These are phyloP conservation scores for Trichoderma gamsii DNA, from an alignment of 495 filamentous ascomycete species.

Conservation along the genomic window DNA sequence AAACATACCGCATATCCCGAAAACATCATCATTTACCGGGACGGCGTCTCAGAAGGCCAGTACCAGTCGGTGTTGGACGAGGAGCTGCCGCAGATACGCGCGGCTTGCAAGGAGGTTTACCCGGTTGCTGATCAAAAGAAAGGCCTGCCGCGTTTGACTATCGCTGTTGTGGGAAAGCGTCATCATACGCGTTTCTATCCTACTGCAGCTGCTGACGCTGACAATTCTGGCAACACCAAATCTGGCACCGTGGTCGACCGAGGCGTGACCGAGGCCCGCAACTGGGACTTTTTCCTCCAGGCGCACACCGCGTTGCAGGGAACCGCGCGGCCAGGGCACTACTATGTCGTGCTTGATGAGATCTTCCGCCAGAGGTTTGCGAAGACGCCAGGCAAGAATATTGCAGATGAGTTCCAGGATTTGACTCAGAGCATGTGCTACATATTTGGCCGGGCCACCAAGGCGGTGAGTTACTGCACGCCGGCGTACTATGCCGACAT, in stretches of 20 bases:
- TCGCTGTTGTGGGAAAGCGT: constrained; percentile 74
- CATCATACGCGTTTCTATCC: constrained; percentile 87
- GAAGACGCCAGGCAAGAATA: constrained; percentile 32
- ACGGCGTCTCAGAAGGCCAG: constrained; percentile 86
- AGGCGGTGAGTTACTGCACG: constrained; percentile 70
- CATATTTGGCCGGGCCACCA: constrained; percentile 71
- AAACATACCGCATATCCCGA: constrained; percentile 49
- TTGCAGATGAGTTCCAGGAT: constrained; percentile 55
- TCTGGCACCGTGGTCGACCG: constrained; percentile 84
- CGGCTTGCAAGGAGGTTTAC: constrained; percentile 55
- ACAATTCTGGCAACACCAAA: constrained; percentile 54
- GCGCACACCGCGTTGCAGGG: constrained; percentile 80
- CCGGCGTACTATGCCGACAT: constrained; percentile 81
- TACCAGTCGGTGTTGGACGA: constrained; percentile 57
- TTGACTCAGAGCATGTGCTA: constrained; percentile 74
- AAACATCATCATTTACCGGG: constrained; percentile 80
- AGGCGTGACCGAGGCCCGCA: constrained; percentile 67
- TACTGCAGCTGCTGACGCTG: constrained; percentile 37
- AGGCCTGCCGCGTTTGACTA: constrained; percentile 45
- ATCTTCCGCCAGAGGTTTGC: constrained; percentile 45
- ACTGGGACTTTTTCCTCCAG: constrained; percentile 85
- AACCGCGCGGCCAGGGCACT: constrained; percentile 75
- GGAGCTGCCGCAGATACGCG: constrained; percentile 37
- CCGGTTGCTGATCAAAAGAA: constrained; percentile 34
- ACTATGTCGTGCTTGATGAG: constrained; percentile 70